Evolutionary conservation across 2,329 filamentous ascomycete species (phyloP).

Genomic region (Phialophora expanda): DNA sequence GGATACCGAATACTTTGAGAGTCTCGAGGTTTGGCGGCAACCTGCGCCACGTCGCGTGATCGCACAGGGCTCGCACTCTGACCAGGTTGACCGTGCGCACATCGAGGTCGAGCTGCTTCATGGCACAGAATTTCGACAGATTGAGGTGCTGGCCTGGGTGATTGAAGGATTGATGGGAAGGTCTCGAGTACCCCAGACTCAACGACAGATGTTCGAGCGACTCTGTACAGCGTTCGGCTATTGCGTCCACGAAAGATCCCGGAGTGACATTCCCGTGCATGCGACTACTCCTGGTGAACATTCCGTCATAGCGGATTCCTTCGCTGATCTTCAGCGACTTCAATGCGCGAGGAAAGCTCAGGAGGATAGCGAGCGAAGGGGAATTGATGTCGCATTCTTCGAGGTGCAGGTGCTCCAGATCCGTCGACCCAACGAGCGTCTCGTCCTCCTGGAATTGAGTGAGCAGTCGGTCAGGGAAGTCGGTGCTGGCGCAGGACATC

Average conservation of each 20-base stretch:
- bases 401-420: slow-evolving; percentile 37
- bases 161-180: slow-evolving; percentile 30
- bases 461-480: slow-evolving; percentile 32
- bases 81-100: slow-evolving; percentile 35
- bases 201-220: slow-evolving; percentile 37
- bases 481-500: slow-evolving; percentile 40
- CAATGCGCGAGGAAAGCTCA: slow-evolving; percentile 36
- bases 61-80: slow-evolving; percentile 30
- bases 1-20: slow-evolving; percentile 38
- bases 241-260: slow-evolving; percentile 33
- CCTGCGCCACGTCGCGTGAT: slow-evolving; percentile 37
- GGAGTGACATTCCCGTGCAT: slow-evolving; percentile 38
- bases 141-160: slow-evolving; percentile 34
- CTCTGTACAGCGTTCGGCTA: slow-evolving; percentile 31
- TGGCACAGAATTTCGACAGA: slow-evolving; percentile 30
- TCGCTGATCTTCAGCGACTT: slow-evolving; percentile 40
- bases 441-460: slow-evolving; percentile 28
- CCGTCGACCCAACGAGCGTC: slow-evolving; percentile 32
- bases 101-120: slow-evolving; percentile 37
- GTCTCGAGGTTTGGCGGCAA: slow-evolving; percentile 37
- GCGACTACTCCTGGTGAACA: slow-evolving; percentile 35
- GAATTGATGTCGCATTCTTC: slow-evolving; percentile 40
- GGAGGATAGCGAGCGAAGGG: slow-evolving; percentile 32
- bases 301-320: slow-evolving; percentile 38
- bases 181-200: slow-evolving; percentile 34